Conservation (phyloP, 2,329 filamentous ascomycete species). For the Talaromyces islandicus region DNA sequence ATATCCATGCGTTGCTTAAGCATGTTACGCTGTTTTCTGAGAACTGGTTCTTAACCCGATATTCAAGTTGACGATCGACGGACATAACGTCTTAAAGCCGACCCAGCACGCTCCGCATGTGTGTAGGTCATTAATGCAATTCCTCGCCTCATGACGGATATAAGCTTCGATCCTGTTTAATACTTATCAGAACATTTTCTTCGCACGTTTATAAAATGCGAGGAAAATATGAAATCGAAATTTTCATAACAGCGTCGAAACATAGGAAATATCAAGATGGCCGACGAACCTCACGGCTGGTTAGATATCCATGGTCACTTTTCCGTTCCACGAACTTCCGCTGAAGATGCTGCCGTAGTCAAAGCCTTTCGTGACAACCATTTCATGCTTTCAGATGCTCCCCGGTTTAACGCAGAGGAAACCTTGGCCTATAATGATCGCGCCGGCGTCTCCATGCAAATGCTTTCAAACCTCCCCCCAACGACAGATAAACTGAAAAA, state of each 20-base stretch:
- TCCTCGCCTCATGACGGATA: background rate
- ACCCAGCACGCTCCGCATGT: background rate
- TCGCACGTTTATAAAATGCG: background rate
- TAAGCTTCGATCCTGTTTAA: background rate
- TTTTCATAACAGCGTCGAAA: background rate
- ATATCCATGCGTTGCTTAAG: background rate
- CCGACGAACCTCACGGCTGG: background rate
- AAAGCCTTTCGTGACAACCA: background rate
- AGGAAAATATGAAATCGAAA: background rate
- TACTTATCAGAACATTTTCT: too few species aligned
- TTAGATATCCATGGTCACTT: conserved; percentile 7
- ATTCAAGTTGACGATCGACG: background rate
- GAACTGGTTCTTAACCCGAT: background rate
- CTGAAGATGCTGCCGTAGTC: background rate
- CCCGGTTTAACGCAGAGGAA: background rate
- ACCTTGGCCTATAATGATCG: conserved; percentile 2
- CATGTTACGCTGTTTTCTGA: background rate
- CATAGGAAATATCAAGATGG: background rate
- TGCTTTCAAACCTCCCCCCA: conserved; percentile 5
- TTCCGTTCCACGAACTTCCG: background rate
- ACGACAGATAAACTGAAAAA: background rate
- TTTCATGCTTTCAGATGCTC: background rate
- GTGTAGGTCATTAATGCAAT: background rate
- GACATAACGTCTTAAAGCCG: background rate
- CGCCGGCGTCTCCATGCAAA: conserved; percentile 6